These are phyloP conservation scores for Fusarium luffae DNA, from an alignment of 2,329 filamentous ascomycete genomes.

Conservation along the genomic window DNA sequence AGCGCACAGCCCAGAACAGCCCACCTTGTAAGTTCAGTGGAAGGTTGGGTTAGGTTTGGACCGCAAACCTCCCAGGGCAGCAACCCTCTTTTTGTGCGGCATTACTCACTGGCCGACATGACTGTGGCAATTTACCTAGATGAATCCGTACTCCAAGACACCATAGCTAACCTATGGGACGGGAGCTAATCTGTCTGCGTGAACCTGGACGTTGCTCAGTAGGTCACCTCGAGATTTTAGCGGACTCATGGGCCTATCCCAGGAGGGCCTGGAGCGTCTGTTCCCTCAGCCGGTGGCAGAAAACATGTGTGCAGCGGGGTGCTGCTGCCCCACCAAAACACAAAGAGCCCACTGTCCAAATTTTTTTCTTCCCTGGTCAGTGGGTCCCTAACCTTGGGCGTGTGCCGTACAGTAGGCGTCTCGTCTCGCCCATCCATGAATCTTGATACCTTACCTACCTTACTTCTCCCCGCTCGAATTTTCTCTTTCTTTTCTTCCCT, in stretches of 20 bases:
- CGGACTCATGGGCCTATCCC: conserved; percentile 37
- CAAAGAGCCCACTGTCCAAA: conserved; percentile 36
- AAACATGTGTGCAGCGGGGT: conserved; percentile 27
- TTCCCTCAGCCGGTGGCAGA: conserved; percentile 23
- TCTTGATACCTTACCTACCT: conserved; percentile 36
- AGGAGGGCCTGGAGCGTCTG: conserved; percentile 36
- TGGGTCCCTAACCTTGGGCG: conserved; percentile 21
- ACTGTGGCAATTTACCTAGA: conserved; percentile 28
- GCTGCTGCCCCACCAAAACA: conserved; percentile 28
- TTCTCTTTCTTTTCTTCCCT: conserved; percentile 37
- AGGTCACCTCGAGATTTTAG: conserved; percentile 36
- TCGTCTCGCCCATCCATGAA: conserved; percentile 39
- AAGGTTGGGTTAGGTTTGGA: conserved; percentile 8
- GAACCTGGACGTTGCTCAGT: conserved; percentile 26
- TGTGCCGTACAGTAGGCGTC: conserved; percentile 15
- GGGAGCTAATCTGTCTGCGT: not conserved
- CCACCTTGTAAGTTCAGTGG: not conserved
- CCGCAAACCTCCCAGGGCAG: conserved; percentile 37
- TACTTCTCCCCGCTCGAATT: conserved; percentile 46
- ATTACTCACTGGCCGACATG: conserved; percentile 2
- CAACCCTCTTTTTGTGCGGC: conserved; percentile 42
- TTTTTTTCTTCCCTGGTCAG: conserved; percentile 43
- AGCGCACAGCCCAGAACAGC: not conserved
- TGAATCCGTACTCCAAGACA: not conserved
- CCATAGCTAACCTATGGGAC: conserved; percentile 1